These are phyloP conservation scores for Harrya chromipes DNA, from an alignment of 768 basidiomycete genomes.

Conservation along the genomic window DNA sequence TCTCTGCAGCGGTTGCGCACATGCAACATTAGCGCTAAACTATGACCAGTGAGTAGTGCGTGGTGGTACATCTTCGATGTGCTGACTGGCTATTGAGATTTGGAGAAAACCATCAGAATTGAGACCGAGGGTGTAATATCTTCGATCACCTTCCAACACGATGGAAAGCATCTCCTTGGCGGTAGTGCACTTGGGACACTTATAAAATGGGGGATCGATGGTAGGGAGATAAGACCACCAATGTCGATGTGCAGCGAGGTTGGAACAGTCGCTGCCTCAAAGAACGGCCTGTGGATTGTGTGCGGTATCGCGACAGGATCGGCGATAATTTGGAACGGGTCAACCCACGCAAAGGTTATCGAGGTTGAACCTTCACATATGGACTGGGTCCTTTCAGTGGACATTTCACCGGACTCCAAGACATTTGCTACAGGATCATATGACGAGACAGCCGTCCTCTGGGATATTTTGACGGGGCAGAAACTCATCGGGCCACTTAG, in stretches of 20 bases:
- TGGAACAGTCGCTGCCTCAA: conserved; percentile 1
- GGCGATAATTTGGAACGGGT: conserved; percentile 1
- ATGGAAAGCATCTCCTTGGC: conserved; percentile 2
- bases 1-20: too few relatives aligned
- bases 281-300: conserved; percentile 5
- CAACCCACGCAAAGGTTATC: background rate
- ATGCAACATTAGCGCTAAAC: too few relatives aligned
- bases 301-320: conserved; percentile 4
- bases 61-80: background rate
- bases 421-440: conserved; percentile 6
- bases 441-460: conserved; percentile 3
- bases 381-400: conserved; percentile 5
- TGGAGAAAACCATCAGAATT: background rate
- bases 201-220: conserved; percentile 1
- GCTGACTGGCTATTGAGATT: background rate
- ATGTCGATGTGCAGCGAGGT: background rate
- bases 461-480: background rate
- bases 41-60: conserved; percentile 2
- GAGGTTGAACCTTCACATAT: conserved; percentile 1
- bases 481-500: background rate
- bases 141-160: conserved; percentile 1
- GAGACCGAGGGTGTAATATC: conserved; percentile 4
- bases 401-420: conserved; percentile 5
- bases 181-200: conserved; percentile 4
- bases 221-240: background rate